Evolutionary conservation across 805 yeast species (phyloP).

Genomic region (Metschnikowia rubicola): DNA sequence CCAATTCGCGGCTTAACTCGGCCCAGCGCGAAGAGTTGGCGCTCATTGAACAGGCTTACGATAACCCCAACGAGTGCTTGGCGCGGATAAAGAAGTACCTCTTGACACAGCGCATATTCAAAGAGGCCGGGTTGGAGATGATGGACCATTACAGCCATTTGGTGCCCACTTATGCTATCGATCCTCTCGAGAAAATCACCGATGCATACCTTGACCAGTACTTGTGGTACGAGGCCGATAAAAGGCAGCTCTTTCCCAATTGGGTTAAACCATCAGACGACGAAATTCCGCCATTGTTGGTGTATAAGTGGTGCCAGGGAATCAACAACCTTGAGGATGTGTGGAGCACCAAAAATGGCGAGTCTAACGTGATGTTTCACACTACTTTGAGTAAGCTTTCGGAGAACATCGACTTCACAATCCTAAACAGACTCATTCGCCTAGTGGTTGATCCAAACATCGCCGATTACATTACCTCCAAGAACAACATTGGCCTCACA

Average conservation of each 20-base stretch:
- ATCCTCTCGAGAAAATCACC: constrained; percentile 90
- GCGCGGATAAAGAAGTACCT: constrained; percentile 78
- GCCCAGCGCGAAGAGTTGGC: constrained; percentile 91
- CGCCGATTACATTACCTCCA: constrained; percentile 92
- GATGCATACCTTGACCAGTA: constrained; percentile 96
- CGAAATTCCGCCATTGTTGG: constrained; percentile 88
- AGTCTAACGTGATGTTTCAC: constrained; percentile 81
- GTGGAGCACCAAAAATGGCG: constrained; percentile 77
- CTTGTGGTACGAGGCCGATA: constrained; percentile 92
- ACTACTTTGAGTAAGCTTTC: constrained; percentile 65
- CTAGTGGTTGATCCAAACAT: constrained; percentile 83
- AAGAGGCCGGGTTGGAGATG: constrained; percentile 84
- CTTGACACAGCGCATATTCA: constrained; percentile 86
- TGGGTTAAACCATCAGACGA: constrained; percentile 96
- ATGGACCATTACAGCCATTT: constrained; percentile 84
- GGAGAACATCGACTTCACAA: constrained; percentile 85
- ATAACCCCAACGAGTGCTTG: constrained; percentile 90
- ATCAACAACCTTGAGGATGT: constrained; percentile 72
- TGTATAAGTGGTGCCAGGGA: constrained; percentile 93
- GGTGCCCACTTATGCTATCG: constrained; percentile 82
- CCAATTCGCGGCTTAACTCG: constrained; percentile 71
- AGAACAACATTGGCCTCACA: constrained; percentile 75
- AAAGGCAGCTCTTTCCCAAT: constrained; percentile 81
- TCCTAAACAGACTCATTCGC: constrained; percentile 75
- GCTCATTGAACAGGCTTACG: constrained; percentile 92